Conservation (phyloP, 768 basidiomycete genomes). For the Glaciozyma antarctica region DNA sequence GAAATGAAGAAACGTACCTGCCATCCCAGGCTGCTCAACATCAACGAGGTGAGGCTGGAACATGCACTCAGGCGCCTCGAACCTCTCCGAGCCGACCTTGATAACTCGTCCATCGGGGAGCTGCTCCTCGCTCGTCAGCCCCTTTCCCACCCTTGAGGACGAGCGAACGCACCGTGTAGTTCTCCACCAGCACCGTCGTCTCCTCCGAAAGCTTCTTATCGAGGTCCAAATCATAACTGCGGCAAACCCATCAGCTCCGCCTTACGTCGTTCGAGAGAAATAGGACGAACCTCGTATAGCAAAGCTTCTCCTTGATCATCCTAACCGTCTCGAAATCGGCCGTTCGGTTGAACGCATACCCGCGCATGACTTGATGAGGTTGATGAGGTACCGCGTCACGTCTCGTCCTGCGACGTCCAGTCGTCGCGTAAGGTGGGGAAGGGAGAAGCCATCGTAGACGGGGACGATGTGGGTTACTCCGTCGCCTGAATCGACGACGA, state of each 20-base stretch:
- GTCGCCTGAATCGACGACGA: constrained; percentile 98
- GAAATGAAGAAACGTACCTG: constrained; percentile 50
- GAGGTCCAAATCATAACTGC: constrained; percentile 88
- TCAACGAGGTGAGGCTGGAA: constrained; percentile 98
- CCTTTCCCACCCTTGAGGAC: too few species aligned
- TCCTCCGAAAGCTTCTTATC: constrained; percentile 89
- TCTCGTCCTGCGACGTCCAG: constrained; percentile 97
- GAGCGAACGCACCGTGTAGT: constrained; percentile 72
- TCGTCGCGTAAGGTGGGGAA: constrained; percentile 87
- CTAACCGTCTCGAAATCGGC: constrained; percentile 99
- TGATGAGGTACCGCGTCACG: constrained; percentile 97
- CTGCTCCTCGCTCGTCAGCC: constrained; percentile 40
- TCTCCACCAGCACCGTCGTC: constrained; percentile 92
- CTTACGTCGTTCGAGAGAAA: background rate
- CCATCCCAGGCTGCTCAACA: constrained; percentile 90
- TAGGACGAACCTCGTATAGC: constrained; percentile 74
- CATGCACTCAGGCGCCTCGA: constrained; percentile 99
- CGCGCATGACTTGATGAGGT: constrained; percentile 98
- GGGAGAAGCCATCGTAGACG: constrained; percentile 91
- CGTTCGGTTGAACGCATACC: constrained; percentile 99
- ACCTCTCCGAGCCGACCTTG: constrained; percentile 96
- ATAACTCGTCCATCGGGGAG: constrained; percentile 91
- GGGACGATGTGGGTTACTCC: constrained; percentile 99
- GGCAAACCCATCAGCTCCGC: background rate
- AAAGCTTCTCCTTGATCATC: constrained; percentile 97